Evolutionary conservation across 768 basidiomycete genomes (phyloP).

Genomic region (Suillus weaverae): DNA sequence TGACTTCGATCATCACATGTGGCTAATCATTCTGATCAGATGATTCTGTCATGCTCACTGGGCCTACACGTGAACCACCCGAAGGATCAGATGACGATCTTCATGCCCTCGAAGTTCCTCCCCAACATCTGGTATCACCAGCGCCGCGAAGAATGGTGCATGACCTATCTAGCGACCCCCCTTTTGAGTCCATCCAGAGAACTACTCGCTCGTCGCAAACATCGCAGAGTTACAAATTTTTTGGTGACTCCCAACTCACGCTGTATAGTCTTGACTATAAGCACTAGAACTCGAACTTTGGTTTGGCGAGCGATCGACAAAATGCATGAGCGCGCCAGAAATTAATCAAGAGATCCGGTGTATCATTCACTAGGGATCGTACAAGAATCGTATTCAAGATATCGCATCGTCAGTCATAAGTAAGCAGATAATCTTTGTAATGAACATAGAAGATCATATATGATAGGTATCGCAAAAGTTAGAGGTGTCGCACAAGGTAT

Average conservation of each 20-base stretch:
- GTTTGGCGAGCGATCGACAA: too few species aligned
- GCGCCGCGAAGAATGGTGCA: conserved; percentile 43
- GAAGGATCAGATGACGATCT: conserved; percentile 65
- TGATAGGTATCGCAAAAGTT: conserved; percentile 12
- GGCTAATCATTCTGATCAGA: conserved; percentile 31
- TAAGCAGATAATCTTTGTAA: background rate
- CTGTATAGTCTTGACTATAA: too few species aligned
- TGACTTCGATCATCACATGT: conserved; percentile 1
- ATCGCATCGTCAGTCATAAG: conserved; percentile 4
- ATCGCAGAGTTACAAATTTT: conserved; percentile 22
- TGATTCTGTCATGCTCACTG: conserved; percentile 45
- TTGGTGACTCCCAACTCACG: too few species aligned
- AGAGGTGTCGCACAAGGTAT: conserved; percentile 5
- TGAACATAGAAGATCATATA: background rate
- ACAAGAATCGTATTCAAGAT: background rate
- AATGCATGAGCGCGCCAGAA: too few species aligned
- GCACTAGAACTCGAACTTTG: too few species aligned
- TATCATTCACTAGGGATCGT: background rate
- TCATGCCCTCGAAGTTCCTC: conserved; percentile 63
- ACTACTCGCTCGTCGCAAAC: conserved; percentile 39
- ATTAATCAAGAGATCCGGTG: background rate
- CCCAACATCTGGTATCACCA: conserved; percentile 68
- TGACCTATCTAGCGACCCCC: conserved; percentile 49
- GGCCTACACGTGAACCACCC: background rate
- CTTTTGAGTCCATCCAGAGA: conserved; percentile 49